Evolutionary conservation across 2,329 filamentous ascomycete genomes (phyloP).

Genomic region (Keithomyces neogunnii): DNA sequence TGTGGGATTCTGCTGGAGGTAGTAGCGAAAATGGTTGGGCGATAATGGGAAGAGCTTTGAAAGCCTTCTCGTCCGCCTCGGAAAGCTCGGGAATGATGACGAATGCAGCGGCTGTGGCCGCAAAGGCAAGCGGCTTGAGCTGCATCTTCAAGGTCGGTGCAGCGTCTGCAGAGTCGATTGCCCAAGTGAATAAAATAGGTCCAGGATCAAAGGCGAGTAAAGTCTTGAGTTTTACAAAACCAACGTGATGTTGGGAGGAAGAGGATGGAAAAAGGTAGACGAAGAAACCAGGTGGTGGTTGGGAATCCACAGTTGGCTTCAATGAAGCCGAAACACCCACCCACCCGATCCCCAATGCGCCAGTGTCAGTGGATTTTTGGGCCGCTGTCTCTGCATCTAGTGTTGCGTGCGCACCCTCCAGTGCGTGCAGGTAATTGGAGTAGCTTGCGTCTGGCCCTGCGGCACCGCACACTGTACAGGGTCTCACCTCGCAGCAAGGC

Average conservation of each 20-base stretch:
- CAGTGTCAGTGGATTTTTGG: neutral
- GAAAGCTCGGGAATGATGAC: conserved; percentile 44
- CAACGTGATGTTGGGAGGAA: neutral
- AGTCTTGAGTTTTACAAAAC: neutral
- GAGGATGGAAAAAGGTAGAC: neutral
- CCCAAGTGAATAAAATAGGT: neutral
- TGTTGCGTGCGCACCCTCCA: neutral
- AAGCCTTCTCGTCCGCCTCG: conserved; percentile 31
- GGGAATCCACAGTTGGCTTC: neutral
- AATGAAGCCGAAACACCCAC: conserved; percentile 1
- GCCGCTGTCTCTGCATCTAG: no score
- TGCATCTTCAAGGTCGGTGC: conserved; percentile 18
- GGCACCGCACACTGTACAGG: neutral
- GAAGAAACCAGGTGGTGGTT: neutral
- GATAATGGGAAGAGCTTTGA: conserved; percentile 30
- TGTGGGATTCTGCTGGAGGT: conserved; percentile 23
- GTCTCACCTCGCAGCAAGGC: neutral
- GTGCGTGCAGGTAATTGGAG: neutral
- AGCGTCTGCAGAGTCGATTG: neutral
- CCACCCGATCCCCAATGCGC: neutral
- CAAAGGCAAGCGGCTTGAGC: conserved; percentile 23
- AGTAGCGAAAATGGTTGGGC: conserved; percentile 29
- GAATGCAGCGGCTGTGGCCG: conserved; percentile 34
- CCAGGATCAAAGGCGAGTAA: neutral
- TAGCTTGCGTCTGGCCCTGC: neutral